phyloP scores from a whole-genome alignment of 345 rosid species.

The Excoecaria agallocha region DNA sequence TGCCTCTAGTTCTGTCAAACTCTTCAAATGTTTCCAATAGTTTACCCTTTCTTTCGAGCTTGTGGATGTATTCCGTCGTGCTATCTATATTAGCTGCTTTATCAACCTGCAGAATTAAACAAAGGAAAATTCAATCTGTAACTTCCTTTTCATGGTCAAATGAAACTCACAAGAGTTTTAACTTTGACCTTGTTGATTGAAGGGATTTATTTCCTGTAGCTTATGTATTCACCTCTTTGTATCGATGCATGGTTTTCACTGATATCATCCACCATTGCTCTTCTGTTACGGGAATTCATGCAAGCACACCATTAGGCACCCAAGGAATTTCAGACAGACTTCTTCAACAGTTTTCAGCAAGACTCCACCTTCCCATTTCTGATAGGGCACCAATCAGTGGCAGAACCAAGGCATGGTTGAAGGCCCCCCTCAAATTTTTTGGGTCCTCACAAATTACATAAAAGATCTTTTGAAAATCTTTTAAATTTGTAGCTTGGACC shows the following conservation, averaged over 20 bases:
- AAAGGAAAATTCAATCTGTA: background rate
- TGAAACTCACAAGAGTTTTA: background rate
- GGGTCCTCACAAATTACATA: too few species aligned
- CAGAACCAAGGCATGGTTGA: too few species aligned
- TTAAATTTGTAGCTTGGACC: too few species aligned
- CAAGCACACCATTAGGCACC: conserved; percentile 26
- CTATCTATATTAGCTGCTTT: conserved; percentile 62
- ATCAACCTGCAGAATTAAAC: conserved; percentile 49
- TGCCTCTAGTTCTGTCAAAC: conserved; percentile 31
- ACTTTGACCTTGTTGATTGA: conserved; percentile 59
- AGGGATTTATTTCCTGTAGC: conserved; percentile 58
- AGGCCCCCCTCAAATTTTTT: too few species aligned
- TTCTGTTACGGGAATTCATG: conserved; percentile 30
- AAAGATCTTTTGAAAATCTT: too few species aligned
- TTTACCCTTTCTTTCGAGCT: conserved; percentile 60
- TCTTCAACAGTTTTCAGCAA: conserved; percentile 67
- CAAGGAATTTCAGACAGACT: conserved; percentile 64
- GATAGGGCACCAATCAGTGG: conserved; percentile 5
- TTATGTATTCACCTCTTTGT: conserved; percentile 51
- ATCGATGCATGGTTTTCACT: conserved; percentile 37
- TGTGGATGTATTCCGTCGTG: conserved; percentile 50
- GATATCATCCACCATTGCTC: conserved; percentile 41
- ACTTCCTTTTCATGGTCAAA: background rate
- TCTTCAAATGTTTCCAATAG: conserved; percentile 52
- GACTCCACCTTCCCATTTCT: conserved; percentile 22